phyloP scores from a whole-genome alignment of 306 rosid species.

The Citrullus colocynthis region DNA sequence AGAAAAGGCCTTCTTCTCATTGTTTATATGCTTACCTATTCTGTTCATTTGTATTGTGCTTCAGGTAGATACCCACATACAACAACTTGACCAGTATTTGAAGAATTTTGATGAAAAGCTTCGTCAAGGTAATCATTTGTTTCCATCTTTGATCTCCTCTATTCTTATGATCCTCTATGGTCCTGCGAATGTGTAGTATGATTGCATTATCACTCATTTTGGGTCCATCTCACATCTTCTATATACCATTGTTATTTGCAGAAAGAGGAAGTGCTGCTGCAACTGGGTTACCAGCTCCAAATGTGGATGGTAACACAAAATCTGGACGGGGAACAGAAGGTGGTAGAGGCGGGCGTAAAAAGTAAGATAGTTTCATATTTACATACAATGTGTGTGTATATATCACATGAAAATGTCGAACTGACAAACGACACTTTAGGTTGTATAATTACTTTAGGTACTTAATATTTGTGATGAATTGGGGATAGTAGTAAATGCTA shows the following conservation, averaged over 20 bases:
- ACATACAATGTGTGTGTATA: neutral
- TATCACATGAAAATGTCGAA: neutral
- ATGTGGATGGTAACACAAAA: constrained; percentile 36
- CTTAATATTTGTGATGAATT: neutral
- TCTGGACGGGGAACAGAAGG: constrained; percentile 54
- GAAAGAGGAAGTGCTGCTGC: constrained; percentile 50
- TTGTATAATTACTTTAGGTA: neutral
- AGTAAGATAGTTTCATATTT: constrained; percentile 24
- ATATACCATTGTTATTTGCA: constrained; percentile 21
- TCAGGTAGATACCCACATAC: constrained; percentile 88
- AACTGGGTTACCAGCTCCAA: constrained; percentile 42
- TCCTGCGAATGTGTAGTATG: neutral
- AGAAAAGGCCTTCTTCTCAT: neutral
- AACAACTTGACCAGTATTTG: constrained; percentile 91
- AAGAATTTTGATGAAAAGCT: constrained; percentile 73
- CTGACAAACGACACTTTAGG: neutral
- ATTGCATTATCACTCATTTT: neutral
- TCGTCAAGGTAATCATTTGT: constrained; percentile 52
- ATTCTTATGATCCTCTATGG: neutral
- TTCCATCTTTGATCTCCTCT: neutral
- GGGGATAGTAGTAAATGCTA: neutral
- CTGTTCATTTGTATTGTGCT: constrained; percentile 16
- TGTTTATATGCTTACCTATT: constrained; percentile 7
- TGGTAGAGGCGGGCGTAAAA: constrained; percentile 80
- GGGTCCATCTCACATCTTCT: neutral